Evolutionary conservation across 1,284 basidiomycete genomes (phyloP).

Genomic region (Fomitopsis schrenkii): DNA sequence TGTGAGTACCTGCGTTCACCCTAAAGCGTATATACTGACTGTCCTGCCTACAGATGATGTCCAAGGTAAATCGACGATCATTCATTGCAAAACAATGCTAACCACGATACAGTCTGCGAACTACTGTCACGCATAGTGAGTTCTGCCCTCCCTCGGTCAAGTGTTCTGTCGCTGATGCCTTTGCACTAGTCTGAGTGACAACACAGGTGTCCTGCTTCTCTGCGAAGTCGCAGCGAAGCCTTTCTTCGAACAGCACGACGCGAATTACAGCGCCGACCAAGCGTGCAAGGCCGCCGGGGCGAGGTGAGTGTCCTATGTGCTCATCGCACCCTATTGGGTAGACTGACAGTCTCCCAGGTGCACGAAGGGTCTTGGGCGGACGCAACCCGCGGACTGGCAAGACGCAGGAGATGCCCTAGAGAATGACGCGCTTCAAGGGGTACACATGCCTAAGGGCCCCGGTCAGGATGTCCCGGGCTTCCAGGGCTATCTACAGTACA

Average conservation of each 20-base stretch:
- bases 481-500: conserved; percentile 41
- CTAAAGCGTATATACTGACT: neutral
- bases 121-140: conserved; percentile 53
- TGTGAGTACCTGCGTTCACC: conserved; percentile 29
- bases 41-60: conserved; percentile 46
- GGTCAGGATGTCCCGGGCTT: conserved; percentile 31
- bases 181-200: conserved; percentile 40
- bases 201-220: conserved; percentile 49
- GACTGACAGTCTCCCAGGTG: conserved; percentile 29
- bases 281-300: conserved; percentile 40
- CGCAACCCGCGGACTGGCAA: conserved; percentile 54
- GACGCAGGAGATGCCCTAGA: conserved; percentile 52
- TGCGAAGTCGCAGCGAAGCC: conserved; percentile 59
- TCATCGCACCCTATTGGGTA: conserved; percentile 4
- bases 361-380: conserved; percentile 52
- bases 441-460: conserved; percentile 54
- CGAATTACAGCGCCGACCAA: conserved; percentile 48
- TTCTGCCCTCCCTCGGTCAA: conserved; percentile 1
- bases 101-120: conserved; percentile 42
- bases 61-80: conserved; percentile 37
- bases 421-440: conserved; percentile 46
- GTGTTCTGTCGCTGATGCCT: neutral
- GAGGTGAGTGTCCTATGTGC: conserved; percentile 20
- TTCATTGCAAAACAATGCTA: neutral
- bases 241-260: conserved; percentile 42